Conservation (phyloP, 1,139 yeast genomes). For the Saccharomyces pastorianus region DNA sequence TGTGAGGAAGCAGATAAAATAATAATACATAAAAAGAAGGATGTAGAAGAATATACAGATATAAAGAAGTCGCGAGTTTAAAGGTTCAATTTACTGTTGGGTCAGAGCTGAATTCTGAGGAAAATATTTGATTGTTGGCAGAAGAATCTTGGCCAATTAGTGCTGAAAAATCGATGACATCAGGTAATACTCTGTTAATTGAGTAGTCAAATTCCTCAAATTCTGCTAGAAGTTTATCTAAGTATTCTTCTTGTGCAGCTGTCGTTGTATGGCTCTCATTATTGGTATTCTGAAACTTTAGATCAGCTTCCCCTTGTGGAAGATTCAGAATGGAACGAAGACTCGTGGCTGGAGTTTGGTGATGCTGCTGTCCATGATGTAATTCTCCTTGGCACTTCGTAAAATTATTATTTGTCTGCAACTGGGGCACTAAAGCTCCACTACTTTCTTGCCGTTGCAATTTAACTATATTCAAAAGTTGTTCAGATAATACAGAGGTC, state of each 20-base stretch:
- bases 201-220: not conserved
- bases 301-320: not conserved
- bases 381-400: not conserved
- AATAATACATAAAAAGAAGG: not conserved
- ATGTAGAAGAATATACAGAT: not conserved
- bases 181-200: not conserved
- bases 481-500: slow-evolving; percentile 12
- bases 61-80: not conserved
- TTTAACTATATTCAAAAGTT: not conserved
- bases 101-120: not conserved
- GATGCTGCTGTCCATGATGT: not conserved
- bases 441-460: not conserved
- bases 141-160: not conserved
- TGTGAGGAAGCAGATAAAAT: not conserved
- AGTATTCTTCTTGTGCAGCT: not conserved
- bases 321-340: not conserved
- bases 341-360: not conserved
- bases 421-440: not conserved
- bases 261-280: not conserved
- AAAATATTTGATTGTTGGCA: not conserved
- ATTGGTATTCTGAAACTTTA: not conserved
- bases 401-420: not conserved
- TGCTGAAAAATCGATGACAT: not conserved
- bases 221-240: not conserved
- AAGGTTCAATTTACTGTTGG: not conserved